Base-by-base conservation (phyloP, 2,329 filamentous ascomycete genomes). In the Didymellaceae sp. region DNA sequence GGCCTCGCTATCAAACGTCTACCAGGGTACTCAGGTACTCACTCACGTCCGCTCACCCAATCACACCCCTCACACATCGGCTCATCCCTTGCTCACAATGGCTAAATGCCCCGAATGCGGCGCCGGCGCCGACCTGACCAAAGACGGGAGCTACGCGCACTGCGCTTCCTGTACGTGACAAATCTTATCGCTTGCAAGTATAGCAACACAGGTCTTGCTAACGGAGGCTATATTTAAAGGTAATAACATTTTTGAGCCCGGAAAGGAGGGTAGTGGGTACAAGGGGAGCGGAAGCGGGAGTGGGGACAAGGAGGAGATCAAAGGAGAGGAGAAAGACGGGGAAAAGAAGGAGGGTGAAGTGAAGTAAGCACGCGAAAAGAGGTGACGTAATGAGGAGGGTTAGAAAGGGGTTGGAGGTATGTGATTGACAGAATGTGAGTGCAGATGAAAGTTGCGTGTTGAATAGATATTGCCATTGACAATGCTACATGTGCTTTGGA, bases 181-280 rank as follows among this genome's bases (percentile, higher is more conserved):
- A 26, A 38, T 25, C 18, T 34, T 20, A n/a, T 7, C 21, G 13
- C 16, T 35, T 22, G 8, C 16, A 21, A n/a, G 3, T 24, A 11
- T 31, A 13, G 10, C 6, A 20, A 10, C 10, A 11, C n/a, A 6
- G 21, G 14, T 11, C 5, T 4, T 2, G 37, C 42, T 52, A 26
- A 55, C 28, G 14, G 10, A 6, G 21, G 8, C 7, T 6, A 5
- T 14, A 9, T 6, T 18, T 2, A 13, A 17, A 67, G 63, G 63
- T 35, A 68, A 68, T 18, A 68, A 59, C 0, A 56, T 66, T 3
- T 68, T 68, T 16, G 55, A 68, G 52, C 65, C 65, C 3, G 62
- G 61, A 7, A 68, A 68, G 38, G 65, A 68, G 18, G 63, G 63
- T 0, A 61, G 59, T 13, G 53, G 58, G 4, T 68, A 66, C 25